These are phyloP conservation scores for Parachlorella kessleri DNA, from an alignment of 139 green algal species.

Conservation along the genomic window DNA sequence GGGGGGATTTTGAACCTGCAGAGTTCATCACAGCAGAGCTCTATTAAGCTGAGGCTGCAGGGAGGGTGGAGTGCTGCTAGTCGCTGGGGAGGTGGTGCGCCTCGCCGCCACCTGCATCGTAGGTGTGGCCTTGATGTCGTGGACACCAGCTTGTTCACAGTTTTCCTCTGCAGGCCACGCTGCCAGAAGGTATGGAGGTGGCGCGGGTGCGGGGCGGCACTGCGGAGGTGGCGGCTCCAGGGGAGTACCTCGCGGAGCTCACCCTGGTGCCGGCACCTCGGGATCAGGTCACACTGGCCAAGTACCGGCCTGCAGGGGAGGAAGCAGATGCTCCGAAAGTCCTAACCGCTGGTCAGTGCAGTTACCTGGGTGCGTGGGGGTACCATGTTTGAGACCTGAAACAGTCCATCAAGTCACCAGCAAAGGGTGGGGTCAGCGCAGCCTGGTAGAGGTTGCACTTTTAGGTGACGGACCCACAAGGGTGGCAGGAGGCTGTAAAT, in stretches of 20 bases:
- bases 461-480: no score
- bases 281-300: conserved; percentile 19
- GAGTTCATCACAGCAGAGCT: neutral
- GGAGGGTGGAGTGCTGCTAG: no score
- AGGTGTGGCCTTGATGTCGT: neutral
- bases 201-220: conserved; percentile 12
- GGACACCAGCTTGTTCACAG: neutral
- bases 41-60: neutral
- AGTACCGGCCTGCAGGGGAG: conserved; percentile 25
- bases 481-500: no score
- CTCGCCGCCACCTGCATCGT: neutral
- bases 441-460: no score
- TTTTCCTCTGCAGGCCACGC: neutral
- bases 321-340: no score
- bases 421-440: no score
- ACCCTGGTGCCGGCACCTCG: conserved; percentile 41
- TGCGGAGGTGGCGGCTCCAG: conserved; percentile 5
- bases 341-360: no score
- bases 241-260: conserved; percentile 31
- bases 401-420: no score
- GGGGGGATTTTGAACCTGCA: no score
- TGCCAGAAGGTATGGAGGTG: conserved; percentile 35
- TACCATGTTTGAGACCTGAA: no score
- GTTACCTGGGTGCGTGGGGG: no score
- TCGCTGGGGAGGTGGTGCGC: neutral